Evolutionary conservation across 108 stramenopile species (phyloP).

Genomic region (Seminavis robusta): DNA sequence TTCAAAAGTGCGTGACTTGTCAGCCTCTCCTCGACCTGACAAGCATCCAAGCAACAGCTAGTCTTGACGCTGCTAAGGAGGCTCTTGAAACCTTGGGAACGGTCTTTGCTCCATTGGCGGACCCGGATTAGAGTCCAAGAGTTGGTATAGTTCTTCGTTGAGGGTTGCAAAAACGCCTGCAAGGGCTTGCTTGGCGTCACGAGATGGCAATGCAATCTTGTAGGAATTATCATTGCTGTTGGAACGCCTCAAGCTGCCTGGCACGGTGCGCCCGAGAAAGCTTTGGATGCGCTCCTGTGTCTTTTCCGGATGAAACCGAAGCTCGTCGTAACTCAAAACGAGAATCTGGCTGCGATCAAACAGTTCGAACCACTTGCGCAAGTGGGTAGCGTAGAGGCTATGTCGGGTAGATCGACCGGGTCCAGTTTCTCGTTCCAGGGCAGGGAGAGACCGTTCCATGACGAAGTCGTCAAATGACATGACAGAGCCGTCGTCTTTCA

Average conservation of each 20-base stretch:
- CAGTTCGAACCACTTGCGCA: conserved; percentile 27
- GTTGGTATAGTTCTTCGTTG: conserved; percentile 22
- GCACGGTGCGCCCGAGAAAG: conserved; percentile 14
- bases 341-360: conserved; percentile 32
- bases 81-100: conserved; percentile 19
- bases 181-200: conserved; percentile 6
- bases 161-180: conserved; percentile 1
- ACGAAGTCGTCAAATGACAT: conserved; percentile 30
- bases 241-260: conserved; percentile 5
- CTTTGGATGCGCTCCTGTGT: conserved; percentile 16
- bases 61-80: too few relatives aligned
- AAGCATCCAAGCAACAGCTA: too few relatives aligned
- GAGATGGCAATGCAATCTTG: conserved; percentile 9
- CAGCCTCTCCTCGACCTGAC: too few relatives aligned
- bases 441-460: conserved; percentile 7
- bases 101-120: conserved; percentile 28
- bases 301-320: conserved; percentile 14
- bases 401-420: too few relatives aligned
- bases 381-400: conserved; percentile 23
- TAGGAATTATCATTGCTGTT: conserved; percentile 16
- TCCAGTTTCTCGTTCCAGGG: not conserved
- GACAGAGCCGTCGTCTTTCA: conserved; percentile 1
- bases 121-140: conserved; percentile 22
- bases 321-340: conserved; percentile 31
- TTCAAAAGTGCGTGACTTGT: too few relatives aligned